Conservation (phyloP, 169 alveolate genomes). For the Cryptosporidium xiaoi region DNA sequence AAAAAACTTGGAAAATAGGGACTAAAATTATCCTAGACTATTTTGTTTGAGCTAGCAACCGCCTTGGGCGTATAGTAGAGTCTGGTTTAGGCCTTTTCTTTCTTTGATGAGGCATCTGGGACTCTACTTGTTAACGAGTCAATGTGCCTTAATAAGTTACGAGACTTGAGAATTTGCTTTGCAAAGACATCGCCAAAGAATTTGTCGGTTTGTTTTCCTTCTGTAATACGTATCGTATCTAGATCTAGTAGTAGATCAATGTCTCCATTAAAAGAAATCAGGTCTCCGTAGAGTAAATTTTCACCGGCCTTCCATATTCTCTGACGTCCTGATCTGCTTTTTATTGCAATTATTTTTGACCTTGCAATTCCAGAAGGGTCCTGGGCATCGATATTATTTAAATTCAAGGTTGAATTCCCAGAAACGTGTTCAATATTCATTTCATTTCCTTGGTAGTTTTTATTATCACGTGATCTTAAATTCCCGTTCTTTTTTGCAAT, state of each 20-base stretch:
- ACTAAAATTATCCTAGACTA: conserved; percentile 1
- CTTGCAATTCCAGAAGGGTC: conserved; percentile 67
- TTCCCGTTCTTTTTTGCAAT: conserved; percentile 57
- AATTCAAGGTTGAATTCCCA: too few relatives aligned
- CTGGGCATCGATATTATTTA: conserved; percentile 43
- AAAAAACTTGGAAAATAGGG: conserved; percentile 20
- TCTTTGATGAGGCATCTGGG: conserved; percentile 28
- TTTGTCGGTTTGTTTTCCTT: conserved; percentile 64
- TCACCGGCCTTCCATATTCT: conserved; percentile 66
- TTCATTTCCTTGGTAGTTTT: conserved; percentile 20
- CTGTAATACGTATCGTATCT: conserved; percentile 62
- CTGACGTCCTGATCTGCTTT: conserved; percentile 71
- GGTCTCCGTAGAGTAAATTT: conserved; percentile 33
- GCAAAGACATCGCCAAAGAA: conserved; percentile 71
- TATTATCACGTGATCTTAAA: conserved; percentile 29
- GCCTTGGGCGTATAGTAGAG: not conserved
- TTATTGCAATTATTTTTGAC: conserved; percentile 67
- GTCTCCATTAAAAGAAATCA: conserved; percentile 45
- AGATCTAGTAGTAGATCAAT: conserved; percentile 52
- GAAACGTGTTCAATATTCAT: not conserved
- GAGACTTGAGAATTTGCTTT: conserved; percentile 65
- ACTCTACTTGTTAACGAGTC: conserved; percentile 29
- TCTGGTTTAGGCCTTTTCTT: conserved; percentile 25
- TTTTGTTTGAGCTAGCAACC: too few relatives aligned
- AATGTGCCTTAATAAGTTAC: conserved; percentile 59